Percentiles rank a stretch among this genome's conserved stretches.
Conservation (phyloP, 306 rosid genomes). For the Biancaea sappan region DNA sequence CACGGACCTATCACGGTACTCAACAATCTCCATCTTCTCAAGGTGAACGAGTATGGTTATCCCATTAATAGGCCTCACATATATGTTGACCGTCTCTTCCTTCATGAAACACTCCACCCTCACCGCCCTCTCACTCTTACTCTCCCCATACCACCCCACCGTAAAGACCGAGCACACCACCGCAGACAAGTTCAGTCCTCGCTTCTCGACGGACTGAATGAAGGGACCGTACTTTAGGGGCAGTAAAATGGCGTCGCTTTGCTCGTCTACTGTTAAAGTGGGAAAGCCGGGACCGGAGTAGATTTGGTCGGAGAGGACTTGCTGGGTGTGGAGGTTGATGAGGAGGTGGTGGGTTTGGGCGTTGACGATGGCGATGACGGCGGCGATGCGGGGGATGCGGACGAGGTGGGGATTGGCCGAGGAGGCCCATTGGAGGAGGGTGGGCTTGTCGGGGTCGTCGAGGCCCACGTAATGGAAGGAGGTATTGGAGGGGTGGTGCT, state of each 20-base stretch:
- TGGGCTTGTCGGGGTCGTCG: slow-evolving; percentile 34
- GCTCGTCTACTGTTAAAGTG: slow-evolving; percentile 22
- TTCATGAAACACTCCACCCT: slow-evolving; percentile 39
- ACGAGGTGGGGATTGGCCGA: rapidly evolving
- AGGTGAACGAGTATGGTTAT: slow-evolving; percentile 32
- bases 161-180: slow-evolving; percentile 42
- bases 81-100: slow-evolving; percentile 7
- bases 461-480: slow-evolving; percentile 45
- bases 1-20: slow-evolving; percentile 1
- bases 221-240: slow-evolving; percentile 36
- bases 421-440: slow-evolving; percentile 4
- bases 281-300: slow-evolving; percentile 40
- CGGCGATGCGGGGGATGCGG: slow-evolving; percentile 20
- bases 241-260: slow-evolving; percentile 7
- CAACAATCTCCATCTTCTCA: slow-evolving; percentile 34
- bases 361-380: slow-evolving; percentile 22
- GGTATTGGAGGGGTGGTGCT: slow-evolving; percentile 1
- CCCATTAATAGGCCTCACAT: slow-evolving; percentile 42
- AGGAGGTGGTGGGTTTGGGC: slow-evolving; percentile 28
- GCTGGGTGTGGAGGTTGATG: not conserved
- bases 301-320: slow-evolving; percentile 31
- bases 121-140: slow-evolving; percentile 13
- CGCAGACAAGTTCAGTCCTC: slow-evolving; percentile 49
- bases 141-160: slow-evolving; percentile 42
- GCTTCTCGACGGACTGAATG: slow-evolving; percentile 34